Percentiles rank a stretch among this genome's conserved stretches.
phyloP scores from a whole-genome alignment of 495 filamentous ascomycete species.

The Lepraria neglecta region DNA sequence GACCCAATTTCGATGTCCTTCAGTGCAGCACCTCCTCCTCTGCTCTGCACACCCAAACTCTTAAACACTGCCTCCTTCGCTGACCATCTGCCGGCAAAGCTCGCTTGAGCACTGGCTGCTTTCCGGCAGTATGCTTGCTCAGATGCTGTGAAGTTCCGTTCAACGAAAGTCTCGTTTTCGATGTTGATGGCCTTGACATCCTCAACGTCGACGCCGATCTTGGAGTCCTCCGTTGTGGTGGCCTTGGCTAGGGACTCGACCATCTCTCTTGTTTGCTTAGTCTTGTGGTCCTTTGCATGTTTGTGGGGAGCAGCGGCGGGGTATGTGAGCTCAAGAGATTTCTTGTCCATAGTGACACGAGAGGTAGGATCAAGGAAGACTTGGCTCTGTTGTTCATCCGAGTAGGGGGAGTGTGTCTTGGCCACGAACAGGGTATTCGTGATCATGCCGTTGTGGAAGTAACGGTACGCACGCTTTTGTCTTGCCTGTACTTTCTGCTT shows the following conservation, averaged over 20 bases:
- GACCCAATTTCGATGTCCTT: slow-evolving; percentile 90
- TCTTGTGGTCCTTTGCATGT: slow-evolving; percentile 45
- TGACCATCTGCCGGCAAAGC: slow-evolving; percentile 89
- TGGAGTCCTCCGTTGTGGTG: slow-evolving; percentile 64
- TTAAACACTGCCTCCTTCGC: slow-evolving; percentile 99
- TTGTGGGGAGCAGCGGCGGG: slow-evolving; percentile 55
- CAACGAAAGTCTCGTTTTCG: slow-evolving; percentile 86
- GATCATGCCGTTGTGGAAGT: slow-evolving; percentile 94
- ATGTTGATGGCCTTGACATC: slow-evolving; percentile 77
- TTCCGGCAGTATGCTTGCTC: slow-evolving; percentile 83
- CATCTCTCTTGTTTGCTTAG: slow-evolving; percentile 61
- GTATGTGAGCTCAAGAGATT: slow-evolving; percentile 69
- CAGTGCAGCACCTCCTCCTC: slow-evolving; percentile 81
- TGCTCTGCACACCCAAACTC: slow-evolving; percentile 77
- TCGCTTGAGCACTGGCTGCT: slow-evolving; percentile 68
- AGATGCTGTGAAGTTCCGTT: slow-evolving; percentile 81
- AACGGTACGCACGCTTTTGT: slow-evolving; percentile 97
- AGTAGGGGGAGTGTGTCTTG: slow-evolving; percentile 85
- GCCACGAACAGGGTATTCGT: slow-evolving; percentile 96
- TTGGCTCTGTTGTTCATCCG: slow-evolving; percentile 72
- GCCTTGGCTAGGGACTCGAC: slow-evolving; percentile 72
- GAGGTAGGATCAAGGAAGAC: slow-evolving; percentile 95
- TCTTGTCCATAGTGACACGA: slow-evolving; percentile 77
- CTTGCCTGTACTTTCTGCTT: slow-evolving; percentile 78
- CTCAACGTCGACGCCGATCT: slow-evolving; percentile 90